These are phyloP conservation scores for Tuber indicum DNA, from an alignment of 495 filamentous ascomycete genomes.

Conservation along the genomic window DNA sequence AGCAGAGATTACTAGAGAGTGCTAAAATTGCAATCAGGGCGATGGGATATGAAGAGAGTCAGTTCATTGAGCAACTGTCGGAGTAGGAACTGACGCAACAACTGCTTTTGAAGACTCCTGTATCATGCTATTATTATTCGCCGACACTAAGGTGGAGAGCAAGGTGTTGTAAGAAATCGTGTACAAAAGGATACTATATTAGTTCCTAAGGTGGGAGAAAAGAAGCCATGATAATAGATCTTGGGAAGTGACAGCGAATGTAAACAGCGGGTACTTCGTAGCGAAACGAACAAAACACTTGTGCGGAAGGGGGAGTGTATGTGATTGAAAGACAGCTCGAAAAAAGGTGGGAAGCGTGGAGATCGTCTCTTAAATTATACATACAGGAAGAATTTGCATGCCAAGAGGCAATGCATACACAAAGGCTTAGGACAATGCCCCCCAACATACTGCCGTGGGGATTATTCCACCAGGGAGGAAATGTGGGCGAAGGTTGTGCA, in stretches of 20 bases:
- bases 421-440: no score
- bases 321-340: no score
- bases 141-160: neutral
- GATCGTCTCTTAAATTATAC: no score
- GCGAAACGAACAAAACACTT: no score
- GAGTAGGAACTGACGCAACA: slow-evolving; percentile 33
- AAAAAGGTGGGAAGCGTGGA: no score
- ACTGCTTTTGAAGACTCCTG: neutral
- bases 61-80: slow-evolving; percentile 41
- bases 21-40: slow-evolving; percentile 62
- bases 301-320: no score
- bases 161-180: neutral
- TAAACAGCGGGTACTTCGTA: no score
- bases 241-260: no score
- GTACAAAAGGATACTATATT: neutral
- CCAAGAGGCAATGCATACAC: no score
- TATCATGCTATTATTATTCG: neutral
- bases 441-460: no score
- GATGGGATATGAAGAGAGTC: slow-evolving; percentile 53
- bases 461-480: neutral
- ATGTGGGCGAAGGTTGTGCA: neutral
- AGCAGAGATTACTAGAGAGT: slow-evolving; percentile 62
- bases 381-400: no score
- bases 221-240: no score
- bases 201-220: neutral